Base-by-base conservation (phyloP, 176 grass and related monocot genomes). In the Rhynchospora breviuscula region DNA sequence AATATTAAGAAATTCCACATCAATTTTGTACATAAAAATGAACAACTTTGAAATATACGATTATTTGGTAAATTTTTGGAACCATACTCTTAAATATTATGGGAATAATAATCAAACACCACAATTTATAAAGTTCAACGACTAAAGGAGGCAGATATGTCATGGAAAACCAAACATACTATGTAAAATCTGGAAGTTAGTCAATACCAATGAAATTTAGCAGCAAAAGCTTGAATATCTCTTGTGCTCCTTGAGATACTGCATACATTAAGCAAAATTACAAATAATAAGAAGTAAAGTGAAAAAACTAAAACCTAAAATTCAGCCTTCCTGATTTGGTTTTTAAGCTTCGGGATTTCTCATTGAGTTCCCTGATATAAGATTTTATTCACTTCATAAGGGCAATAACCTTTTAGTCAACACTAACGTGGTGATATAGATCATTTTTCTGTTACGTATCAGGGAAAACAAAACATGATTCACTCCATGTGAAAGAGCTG, bases 221-320 rank as follows among this genome's bases (percentile, higher is more conserved):
- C 10, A 92, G 95, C 82, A 98, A 93, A 79, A 95, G 80, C 85
- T 98, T 98, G 85, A 98, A 98, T 93, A 98, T 98, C 88, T 95
- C 95, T 67, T 98, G 92, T 52, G 91, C 92, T 4, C 95, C 95
- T 81, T 98, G 91, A 86, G 95, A 98, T 84, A 98, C 92, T 98
- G 87, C 62, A 81, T 49, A 18, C 10, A 47, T 29, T 2, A 48
- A 51, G 68, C 77, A 46, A 84, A 94, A 44, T 63, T 84, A 86
- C 78, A 88, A 45, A 8, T 57, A 80, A 71, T 66, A n/a, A 69
- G 29, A 76, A 54, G 18, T 1, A 73, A 17, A 71, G 23, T 1
- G 15, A 52, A 40, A 62, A 67, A 85, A 52, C 68, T 81, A 79
- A 85, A 68, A 14, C 47, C 5, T 54, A 25, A 51, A 53, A 26